Conservation (phyloP, 2,329 filamentous ascomycete genomes). For the Pestalotiopsis sp. region DNA sequence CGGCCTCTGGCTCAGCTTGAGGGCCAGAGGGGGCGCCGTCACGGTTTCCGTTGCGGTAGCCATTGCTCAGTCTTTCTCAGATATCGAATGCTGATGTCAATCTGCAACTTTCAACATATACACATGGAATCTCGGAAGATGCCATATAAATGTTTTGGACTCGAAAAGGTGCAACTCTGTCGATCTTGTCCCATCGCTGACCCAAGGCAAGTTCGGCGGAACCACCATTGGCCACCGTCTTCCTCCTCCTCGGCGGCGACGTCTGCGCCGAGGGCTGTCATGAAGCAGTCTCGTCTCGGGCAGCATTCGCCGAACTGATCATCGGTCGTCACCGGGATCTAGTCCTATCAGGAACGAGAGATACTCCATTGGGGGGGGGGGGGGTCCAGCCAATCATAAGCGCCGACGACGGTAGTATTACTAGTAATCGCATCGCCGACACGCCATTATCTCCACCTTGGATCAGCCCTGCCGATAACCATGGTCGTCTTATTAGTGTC, state of each 20-base stretch:
- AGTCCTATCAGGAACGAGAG: neutral
- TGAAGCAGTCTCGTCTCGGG: neutral
- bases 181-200: neutral
- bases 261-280: neutral
- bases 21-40: neutral
- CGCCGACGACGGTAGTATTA: neutral
- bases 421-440: neutral
- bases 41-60: constrained; percentile 1
- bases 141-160: neutral
- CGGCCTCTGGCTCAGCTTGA: constrained; percentile 12
- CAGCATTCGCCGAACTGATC: neutral
- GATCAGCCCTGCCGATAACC: neutral
- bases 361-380: neutral
- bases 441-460: neutral
- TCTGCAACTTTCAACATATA: neutral
- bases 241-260: neutral
- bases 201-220: neutral
- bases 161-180: neutral
- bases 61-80: neutral
- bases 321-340: neutral
- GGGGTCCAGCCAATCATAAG: neutral
- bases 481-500: neutral
- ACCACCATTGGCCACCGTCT: neutral
- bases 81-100: too few species aligned
- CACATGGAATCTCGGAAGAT: neutral